These are phyloP conservation scores for Tilletia horrida DNA, from an alignment of 1,284 basidiomycete genomes.

Conservation along the genomic window DNA sequence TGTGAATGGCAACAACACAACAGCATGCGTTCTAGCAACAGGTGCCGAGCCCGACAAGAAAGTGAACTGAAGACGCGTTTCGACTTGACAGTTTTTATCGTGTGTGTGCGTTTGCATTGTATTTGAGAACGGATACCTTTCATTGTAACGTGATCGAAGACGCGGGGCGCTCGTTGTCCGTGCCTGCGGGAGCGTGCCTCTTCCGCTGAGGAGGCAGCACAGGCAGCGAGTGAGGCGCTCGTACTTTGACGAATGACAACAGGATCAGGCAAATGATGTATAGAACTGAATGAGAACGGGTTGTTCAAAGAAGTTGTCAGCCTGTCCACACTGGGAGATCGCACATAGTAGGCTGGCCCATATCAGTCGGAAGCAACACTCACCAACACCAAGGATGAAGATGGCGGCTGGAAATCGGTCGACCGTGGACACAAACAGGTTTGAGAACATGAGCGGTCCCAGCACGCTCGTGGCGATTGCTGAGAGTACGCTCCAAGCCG, in stretches of 20 bases:
- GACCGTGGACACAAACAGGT: constrained; percentile 36
- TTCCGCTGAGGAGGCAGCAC: constrained; percentile 30
- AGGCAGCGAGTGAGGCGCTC: constrained; percentile 36
- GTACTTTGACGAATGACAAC: constrained; percentile 35
- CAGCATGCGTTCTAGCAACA: too few relatives aligned
- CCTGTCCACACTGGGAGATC: not conserved
- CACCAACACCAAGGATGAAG: constrained; percentile 33
- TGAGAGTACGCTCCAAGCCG: constrained; percentile 47
- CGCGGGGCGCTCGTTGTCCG: not conserved
- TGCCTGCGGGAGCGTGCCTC: not conserved
- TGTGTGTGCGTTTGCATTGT: too few relatives aligned
- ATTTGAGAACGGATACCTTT: too few relatives aligned
- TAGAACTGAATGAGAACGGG: constrained; percentile 18
- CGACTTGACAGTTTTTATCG: too few relatives aligned
- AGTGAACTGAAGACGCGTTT: too few relatives aligned
- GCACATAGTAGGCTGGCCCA: not conserved
- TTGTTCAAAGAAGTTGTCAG: not conserved
- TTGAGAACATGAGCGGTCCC: constrained; percentile 47
- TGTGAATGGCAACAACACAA: not conserved
- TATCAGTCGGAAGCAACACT: constrained; percentile 7
- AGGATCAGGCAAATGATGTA: constrained; percentile 29
- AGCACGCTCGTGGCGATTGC: constrained; percentile 44
- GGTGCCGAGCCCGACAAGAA: too few relatives aligned
- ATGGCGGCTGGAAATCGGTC: constrained; percentile 36
- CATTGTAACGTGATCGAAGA: too few relatives aligned